phyloP scores from a whole-genome alignment of 2,329 filamentous ascomycete species.

The Exophiala aquamarina region DNA sequence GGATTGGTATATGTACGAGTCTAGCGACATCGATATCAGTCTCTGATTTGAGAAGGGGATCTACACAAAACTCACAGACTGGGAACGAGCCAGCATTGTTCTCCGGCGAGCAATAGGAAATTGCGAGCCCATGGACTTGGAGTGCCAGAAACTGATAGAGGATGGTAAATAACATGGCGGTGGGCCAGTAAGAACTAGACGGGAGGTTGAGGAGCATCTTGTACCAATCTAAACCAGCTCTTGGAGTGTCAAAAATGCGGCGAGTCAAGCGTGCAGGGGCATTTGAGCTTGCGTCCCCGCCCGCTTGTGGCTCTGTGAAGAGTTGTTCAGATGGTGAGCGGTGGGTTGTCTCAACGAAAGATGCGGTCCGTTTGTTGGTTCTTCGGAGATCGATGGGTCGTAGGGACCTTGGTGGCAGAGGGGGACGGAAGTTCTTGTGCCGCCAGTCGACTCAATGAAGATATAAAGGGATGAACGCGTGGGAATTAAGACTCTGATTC shows the following conservation, averaged over 20 bases:
- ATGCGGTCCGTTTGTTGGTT: too few relatives aligned
- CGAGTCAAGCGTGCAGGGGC: too few relatives aligned
- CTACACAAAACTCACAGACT: conserved; percentile 33
- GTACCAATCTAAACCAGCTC: background rate
- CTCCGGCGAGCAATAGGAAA: conserved; percentile 43
- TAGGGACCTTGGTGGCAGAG: too few relatives aligned
- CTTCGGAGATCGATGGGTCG: too few relatives aligned
- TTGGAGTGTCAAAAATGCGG: too few relatives aligned
- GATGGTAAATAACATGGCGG: conserved; percentile 2
- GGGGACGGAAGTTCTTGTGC: background rate
- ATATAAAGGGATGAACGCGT: background rate
- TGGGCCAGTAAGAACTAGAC: conserved; percentile 3
- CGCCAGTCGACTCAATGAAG: conserved; percentile 9
- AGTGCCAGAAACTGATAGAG: conserved; percentile 9
- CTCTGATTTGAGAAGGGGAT: background rate
- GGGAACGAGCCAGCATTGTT: conserved; percentile 44
- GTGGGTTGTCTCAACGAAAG: too few relatives aligned
- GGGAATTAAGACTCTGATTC: too few relatives aligned
- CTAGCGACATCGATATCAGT: conserved; percentile 30
- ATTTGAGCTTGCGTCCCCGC: too few relatives aligned
- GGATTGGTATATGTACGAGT: conserved; percentile 43
- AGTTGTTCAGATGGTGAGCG: too few relatives aligned
- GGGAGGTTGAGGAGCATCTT: conserved; percentile 13
- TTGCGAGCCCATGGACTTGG: conserved; percentile 23
- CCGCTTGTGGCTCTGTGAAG: background rate